A percentile compares a stretch with the other conserved stretches of the same genome.
These are phyloP conservation scores for Colletotrichum kahawae DNA, from an alignment of 2,329 filamentous ascomycete genomes.

Conservation along the genomic window DNA sequence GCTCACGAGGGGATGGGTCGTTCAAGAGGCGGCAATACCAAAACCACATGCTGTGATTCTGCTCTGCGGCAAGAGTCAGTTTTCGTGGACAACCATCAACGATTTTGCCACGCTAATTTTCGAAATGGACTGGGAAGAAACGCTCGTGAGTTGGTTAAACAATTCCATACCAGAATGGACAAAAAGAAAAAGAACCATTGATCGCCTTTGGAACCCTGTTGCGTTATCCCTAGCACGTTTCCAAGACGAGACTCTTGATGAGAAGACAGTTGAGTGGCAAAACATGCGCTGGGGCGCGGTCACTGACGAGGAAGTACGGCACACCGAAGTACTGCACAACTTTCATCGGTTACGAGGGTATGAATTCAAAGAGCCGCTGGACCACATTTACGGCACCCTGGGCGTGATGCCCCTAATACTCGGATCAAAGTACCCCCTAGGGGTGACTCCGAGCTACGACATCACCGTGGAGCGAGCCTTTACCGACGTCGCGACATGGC, in stretches of 20 bases:
- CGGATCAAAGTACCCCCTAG: neutral
- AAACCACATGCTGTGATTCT: neutral
- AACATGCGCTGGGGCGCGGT: neutral
- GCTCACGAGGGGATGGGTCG: constrained; percentile 26
- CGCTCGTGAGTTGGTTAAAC: neutral
- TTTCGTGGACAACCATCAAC: neutral
- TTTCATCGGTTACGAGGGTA: constrained; percentile 2
- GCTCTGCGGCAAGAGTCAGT: neutral
- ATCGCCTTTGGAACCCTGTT: neutral
- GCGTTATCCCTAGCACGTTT: neutral
- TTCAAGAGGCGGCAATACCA: constrained; percentile 25
- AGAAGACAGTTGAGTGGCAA: neutral
- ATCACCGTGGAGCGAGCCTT: neutral
- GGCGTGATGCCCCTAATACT: constrained; percentile 1
- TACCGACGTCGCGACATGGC: neutral
- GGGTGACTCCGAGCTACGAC: neutral
- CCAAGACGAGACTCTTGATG: neutral
- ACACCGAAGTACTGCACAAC: constrained; percentile 2
- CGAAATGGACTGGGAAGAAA: neutral
- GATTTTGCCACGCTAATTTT: neutral
- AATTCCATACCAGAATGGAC: neutral
- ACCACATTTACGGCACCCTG: neutral
- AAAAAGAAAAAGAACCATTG: neutral
- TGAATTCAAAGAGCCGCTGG: neutral
- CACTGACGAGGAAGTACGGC: neutral